phyloP scores from a whole-genome alignment of 2,329 filamentous ascomycete genomes.

The Allantophomopsis cytisporea region DNA sequence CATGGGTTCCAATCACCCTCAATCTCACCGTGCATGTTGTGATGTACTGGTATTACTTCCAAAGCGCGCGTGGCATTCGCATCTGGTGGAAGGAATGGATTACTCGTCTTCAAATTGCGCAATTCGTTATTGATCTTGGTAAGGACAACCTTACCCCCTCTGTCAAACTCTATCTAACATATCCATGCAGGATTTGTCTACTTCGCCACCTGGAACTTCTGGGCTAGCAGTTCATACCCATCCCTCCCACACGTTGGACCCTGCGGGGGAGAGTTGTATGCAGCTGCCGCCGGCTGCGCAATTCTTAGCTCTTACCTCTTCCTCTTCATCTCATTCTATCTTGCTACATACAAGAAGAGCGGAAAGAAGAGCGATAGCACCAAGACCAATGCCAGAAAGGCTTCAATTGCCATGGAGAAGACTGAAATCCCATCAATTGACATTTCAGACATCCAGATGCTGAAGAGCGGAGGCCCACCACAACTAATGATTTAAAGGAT shows the following conservation, averaged over 20 bases:
- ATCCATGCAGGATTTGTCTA: constrained; percentile 11
- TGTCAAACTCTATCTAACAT: not conserved
- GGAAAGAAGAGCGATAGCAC: constrained; percentile 25
- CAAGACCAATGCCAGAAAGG: constrained; percentile 2
- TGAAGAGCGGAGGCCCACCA: no score
- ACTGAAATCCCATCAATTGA: constrained; percentile 4
- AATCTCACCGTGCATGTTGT: constrained; percentile 16
- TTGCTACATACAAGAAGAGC: constrained; percentile 13
- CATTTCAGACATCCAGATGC: no score
- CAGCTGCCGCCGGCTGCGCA: constrained; percentile 10
- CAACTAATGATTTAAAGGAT: no score
- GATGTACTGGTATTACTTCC: constrained; percentile 19
- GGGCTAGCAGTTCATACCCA: constrained; percentile 9
- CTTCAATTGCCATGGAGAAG: constrained; percentile 6
- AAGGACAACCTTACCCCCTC: not conserved
- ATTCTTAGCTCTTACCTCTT: constrained; percentile 15
- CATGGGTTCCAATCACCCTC: constrained; percentile 16
- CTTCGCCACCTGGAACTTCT: constrained; percentile 14
- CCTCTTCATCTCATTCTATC: constrained; percentile 15
- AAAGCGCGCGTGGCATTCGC: constrained; percentile 13
- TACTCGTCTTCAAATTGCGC: constrained; percentile 14
- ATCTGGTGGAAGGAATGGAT: constrained; percentile 17
- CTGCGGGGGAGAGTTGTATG: constrained; percentile 14
- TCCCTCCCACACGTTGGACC: constrained; percentile 10
- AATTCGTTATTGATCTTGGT: constrained; percentile 16